phyloP scores from a whole-genome alignment of 2,329 filamentous ascomycete genomes.

The Kalmusia sp. region DNA sequence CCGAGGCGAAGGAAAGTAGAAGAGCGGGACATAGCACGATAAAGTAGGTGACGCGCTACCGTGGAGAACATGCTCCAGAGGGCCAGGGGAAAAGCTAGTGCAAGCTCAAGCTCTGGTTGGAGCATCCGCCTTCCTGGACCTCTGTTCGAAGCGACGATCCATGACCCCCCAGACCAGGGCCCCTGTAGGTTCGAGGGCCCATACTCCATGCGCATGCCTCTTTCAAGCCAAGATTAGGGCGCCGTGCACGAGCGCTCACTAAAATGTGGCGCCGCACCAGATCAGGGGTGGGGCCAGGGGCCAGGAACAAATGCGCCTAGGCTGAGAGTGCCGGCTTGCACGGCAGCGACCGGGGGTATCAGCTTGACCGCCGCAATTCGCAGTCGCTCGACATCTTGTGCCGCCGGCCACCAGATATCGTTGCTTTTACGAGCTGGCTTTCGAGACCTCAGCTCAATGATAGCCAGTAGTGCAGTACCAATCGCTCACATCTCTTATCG shows the following conservation, averaged over 20 bases:
- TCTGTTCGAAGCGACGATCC: slow-evolving; percentile 35
- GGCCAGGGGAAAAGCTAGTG: slow-evolving; percentile 29
- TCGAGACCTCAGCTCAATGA: background rate
- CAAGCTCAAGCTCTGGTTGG: slow-evolving; percentile 38
- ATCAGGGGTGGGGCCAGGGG: slow-evolving; percentile 30
- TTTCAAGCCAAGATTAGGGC: slow-evolving; percentile 30
- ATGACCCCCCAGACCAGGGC: slow-evolving; percentile 25
- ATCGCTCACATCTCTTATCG: background rate
- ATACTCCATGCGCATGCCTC: slow-evolving; percentile 26
- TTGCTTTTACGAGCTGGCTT: background rate
- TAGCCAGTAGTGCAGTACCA: background rate
- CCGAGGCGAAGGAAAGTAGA: slow-evolving; percentile 30
- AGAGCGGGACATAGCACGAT: slow-evolving; percentile 33
- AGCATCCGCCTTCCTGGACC: slow-evolving; percentile 32
- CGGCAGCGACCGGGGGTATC: slow-evolving; percentile 10
- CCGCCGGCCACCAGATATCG: slow-evolving; percentile 3
- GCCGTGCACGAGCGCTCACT: slow-evolving; percentile 26
- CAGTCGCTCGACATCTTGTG: slow-evolving; percentile 6
- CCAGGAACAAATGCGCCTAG: slow-evolving; percentile 36
- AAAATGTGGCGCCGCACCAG: slow-evolving; percentile 25
- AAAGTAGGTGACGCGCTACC: slow-evolving; percentile 36
- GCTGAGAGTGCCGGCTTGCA: slow-evolving; percentile 20
- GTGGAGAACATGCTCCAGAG: slow-evolving; percentile 30
- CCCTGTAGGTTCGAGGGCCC: slow-evolving; percentile 34
- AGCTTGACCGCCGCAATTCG: slow-evolving; percentile 26